phyloP scores from a whole-genome alignment of 2,329 filamentous ascomycete genomes.

The Pseudohalonectria lignicola region DNA sequence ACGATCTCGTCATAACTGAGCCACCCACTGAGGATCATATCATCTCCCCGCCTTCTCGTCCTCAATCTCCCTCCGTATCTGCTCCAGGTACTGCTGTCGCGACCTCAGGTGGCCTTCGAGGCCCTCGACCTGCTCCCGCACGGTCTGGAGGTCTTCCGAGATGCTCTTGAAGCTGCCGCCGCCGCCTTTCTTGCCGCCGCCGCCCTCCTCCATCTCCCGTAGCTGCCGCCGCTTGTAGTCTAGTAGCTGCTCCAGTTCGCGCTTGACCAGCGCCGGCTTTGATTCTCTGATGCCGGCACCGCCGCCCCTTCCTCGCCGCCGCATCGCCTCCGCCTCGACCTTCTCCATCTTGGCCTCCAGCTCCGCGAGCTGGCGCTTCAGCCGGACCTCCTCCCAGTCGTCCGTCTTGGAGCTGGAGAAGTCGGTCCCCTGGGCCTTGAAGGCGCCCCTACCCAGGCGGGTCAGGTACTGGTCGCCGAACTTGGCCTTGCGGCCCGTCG shows the following conservation, averaged over 20 bases:
- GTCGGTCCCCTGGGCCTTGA: conserved; percentile 78
- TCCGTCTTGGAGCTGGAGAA: conserved; percentile 68
- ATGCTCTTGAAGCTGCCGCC: conserved; percentile 68
- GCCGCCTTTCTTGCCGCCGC: conserved; percentile 48
- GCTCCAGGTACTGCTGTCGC: conserved; percentile 64
- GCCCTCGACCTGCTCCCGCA: conserved; percentile 91
- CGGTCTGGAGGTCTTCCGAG: conserved; percentile 74
- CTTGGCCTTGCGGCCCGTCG: conserved; percentile 85
- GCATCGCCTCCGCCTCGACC: conserved; percentile 67
- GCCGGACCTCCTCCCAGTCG: conserved; percentile 93
- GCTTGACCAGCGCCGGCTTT: conserved; percentile 85
- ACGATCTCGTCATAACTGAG: too few relatives aligned
- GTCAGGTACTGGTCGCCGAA: conserved; percentile 96
- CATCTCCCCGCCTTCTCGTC: conserved; percentile 68
- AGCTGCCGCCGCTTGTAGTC: conserved; percentile 86
- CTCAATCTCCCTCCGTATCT: conserved; percentile 73
- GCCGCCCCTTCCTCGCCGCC: conserved; percentile 33
- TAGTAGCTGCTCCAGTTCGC: conserved; percentile 84
- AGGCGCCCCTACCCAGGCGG: conserved; percentile 72
- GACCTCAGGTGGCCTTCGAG: conserved; percentile 72
- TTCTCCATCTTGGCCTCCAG: conserved; percentile 79
- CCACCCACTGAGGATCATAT: too few relatives aligned
- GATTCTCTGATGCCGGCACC: conserved; percentile 58
- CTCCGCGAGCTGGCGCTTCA: conserved; percentile 86
- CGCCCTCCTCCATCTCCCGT: conserved; percentile 62